Base-by-base conservation (phyloP, 1,139 yeast species). In the Citeromyces siamensis region DNA sequence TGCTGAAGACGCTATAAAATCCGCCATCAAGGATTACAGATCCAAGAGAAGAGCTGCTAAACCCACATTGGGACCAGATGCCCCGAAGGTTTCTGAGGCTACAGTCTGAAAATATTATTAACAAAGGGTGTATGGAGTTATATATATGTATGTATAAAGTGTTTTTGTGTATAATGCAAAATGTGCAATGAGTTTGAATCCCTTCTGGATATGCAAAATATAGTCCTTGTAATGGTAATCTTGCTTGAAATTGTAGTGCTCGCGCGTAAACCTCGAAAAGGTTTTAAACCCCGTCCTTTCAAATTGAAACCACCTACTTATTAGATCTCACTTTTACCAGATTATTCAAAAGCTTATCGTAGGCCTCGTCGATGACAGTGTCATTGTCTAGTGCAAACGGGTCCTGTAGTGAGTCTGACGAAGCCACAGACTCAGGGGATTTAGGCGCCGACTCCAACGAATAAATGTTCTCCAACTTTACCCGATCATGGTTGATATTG, bases 1-100 rank as follows among this genome's bases (percentile, higher is more conserved):
- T 56, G 98, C 98, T 10, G 98, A 90, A 61, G 98, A 90, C 54
- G 97, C 98, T 40, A 90, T 90, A 59, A 88, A 90, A 68, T 79
- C 90, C 38, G 98, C 98, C 16, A 90, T 90, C 50, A 86, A 84
- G 65, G 98, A 90, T 58, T 90, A 88, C 69, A 75, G 75, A 59
- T 60, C 86, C 38, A 90, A 90, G 78, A 66, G 77, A 58, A 41
- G 46, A 32, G 45, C 46, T 31, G 58, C 54, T 42, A 54, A 56
- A 45, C 72, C 75, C 34, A 71, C 76, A 37, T 61, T 71, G 49
- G 75, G 75, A 32, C 71, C 74, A 8, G 70, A 62, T 19, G 65
- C 70, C 16, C 23, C 13, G 7, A 13, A 20, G 14, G 26, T 19
- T 6, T 14, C 35, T 12, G 27, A 14, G 18, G 21, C 33, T 12